Base-by-base conservation (phyloP, 225 moss, liverwort and hornwort species). In the Sphagnum tenellum region DNA sequence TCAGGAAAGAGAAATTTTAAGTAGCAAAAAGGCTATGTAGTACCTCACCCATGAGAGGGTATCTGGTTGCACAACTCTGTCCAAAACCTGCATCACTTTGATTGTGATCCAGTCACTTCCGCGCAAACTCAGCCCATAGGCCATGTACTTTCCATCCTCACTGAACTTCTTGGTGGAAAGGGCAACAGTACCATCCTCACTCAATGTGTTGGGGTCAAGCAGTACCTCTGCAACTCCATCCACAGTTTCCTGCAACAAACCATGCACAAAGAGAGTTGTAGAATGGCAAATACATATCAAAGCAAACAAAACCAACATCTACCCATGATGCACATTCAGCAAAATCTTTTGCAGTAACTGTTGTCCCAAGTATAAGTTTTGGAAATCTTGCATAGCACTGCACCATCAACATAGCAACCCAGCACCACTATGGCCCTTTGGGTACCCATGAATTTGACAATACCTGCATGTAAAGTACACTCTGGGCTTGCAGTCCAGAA, bases 51-150 rank as follows among this genome's bases (percentile, higher is more conserved):
- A 91, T 65, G 73, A 82, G 47, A 89, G 85, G 75, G 67, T 76
- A 72, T 91, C 91, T 63, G 91, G 76, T 65, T 75, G 74, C 62
- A 84, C 80, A 56, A 59, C 77, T 74, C 81, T 80, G 75, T 82
- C 86, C 46, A 78, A 73, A 62, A 89, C 80, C 55, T 77, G 78
- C 82, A 91, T 77, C 50, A 89, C 79, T 72, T 86, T 86, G 48
- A 95, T 83, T 8, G 83, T 86, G 60, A 89, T 59, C 94, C 94
- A 95, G 50, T 95, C 94, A 72, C 94, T 95, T 48, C 94, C 94
- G 64, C 91, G 89, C 14, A 84, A 74, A 69, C 89, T 91, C 65
- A 88, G 68, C 44, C 83, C 94, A 73, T 80, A 89, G n/a, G 94
- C 94, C 68, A 94, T 55, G 47, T 78, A 86, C 54, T 79, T 73